These are phyloP conservation scores for Trichodelitschia bisporula DNA, from an alignment of 495 filamentous ascomycete species.

Conservation along the genomic window DNA sequence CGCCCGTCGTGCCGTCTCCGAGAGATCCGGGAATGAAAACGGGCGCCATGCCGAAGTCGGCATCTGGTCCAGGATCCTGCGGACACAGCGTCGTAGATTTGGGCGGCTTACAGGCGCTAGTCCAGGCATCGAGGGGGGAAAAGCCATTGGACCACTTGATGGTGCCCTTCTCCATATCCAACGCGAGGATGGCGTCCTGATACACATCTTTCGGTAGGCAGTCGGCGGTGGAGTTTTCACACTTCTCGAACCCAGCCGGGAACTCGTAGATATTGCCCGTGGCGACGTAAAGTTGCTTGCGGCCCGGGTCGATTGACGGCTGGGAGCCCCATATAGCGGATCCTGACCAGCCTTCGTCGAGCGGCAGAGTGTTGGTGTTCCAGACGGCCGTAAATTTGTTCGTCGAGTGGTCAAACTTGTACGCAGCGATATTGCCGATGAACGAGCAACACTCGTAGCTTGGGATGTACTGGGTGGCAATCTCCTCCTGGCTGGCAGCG, in stretches of 20 bases:
- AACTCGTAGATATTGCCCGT: conserved; percentile 17
- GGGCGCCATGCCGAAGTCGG: conserved; percentile 22
- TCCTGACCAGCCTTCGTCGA: conserved; percentile 13
- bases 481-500: conserved; percentile 14
- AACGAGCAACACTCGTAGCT: conserved; percentile 17
- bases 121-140: conserved; percentile 13
- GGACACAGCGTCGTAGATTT: conserved; percentile 15
- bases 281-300: conserved; percentile 17
- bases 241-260: conserved; percentile 7
- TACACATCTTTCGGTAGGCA: conserved; percentile 11
- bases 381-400: conserved; percentile 11
- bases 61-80: conserved; percentile 14
- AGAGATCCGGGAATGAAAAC: conserved; percentile 14
- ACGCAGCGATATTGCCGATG: conserved; percentile 13
- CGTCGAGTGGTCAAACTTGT: conserved; percentile 6
- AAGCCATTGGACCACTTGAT: conserved; percentile 15
- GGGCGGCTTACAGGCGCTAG: neutral
- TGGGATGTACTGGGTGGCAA: conserved; percentile 2
- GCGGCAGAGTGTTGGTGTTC: conserved; percentile 12
- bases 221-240: conserved; percentile 6
- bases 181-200: conserved; percentile 15
- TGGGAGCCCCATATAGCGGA: conserved; percentile 18
- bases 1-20: conserved; percentile 3
- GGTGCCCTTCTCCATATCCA: conserved; percentile 12
- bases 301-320: conserved; percentile 15